phyloP scores from a whole-genome alignment of 163 green algal species.

The Scenedesmus sp. region DNA sequence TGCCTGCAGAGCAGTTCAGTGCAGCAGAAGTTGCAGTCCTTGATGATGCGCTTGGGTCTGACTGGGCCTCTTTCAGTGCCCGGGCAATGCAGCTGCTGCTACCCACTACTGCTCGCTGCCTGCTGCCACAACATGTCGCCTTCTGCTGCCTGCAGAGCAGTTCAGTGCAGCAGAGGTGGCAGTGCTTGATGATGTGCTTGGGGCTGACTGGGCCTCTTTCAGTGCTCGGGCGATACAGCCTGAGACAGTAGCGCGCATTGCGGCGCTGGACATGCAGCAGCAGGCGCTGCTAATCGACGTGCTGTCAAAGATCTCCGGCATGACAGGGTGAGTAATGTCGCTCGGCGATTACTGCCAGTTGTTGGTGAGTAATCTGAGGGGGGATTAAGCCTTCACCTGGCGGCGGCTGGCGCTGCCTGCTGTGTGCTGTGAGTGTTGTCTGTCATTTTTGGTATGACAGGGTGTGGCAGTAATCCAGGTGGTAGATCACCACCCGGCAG shows the following conservation, averaged over 20 bases:
- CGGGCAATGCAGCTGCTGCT: too few relatives aligned
- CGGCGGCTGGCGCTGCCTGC: too few relatives aligned
- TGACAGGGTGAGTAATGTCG: background rate
- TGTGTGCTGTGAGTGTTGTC: too few relatives aligned
- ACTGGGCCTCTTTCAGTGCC: background rate
- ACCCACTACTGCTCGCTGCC: background rate
- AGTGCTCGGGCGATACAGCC: background rate
- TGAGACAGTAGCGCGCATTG: background rate
- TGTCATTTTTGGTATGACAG: too few relatives aligned
- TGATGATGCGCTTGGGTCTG: background rate
- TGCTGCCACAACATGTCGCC: background rate
- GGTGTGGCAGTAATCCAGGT: too few relatives aligned
- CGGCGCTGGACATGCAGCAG: background rate
- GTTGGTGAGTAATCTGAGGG: too few relatives aligned
- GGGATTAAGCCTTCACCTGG: too few relatives aligned
- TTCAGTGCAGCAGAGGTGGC: constrained; percentile 4
- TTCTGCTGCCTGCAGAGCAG: constrained; percentile 19
- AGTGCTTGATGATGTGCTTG: constrained; percentile 8
- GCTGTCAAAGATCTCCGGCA: background rate
- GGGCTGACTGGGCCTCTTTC: background rate
- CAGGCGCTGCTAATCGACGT: constrained; percentile 4
- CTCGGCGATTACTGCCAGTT: background rate
- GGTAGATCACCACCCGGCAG: too few relatives aligned
- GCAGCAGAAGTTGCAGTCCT: background rate
- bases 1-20: background rate